These are phyloP conservation scores for Melastoma malabathricum DNA, from an alignment of 345 rosid species.

Conservation along the genomic window DNA sequence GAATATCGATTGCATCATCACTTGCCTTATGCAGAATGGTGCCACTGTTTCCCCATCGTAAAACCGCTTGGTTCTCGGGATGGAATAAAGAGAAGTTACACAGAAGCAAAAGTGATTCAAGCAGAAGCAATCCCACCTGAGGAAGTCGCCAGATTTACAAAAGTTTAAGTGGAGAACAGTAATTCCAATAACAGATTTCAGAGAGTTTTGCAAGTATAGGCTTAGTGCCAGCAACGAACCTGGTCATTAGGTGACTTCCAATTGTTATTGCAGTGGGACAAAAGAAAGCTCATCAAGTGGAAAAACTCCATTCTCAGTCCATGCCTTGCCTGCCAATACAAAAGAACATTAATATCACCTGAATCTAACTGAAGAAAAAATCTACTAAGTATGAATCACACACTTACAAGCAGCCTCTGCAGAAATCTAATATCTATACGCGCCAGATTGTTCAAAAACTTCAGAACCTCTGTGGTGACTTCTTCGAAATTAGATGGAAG, in stretches of 20 bases:
- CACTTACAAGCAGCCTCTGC: conserved; percentile 58
- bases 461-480: conserved; percentile 65
- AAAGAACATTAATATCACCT: not conserved
- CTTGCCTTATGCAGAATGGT: conserved; percentile 77
- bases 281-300: conserved; percentile 66
- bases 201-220: not conserved
- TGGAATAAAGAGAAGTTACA: conserved; percentile 63
- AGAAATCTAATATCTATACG: conserved; percentile 39
- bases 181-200: not conserved
- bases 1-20: not conserved
- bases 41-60: conserved; percentile 72
- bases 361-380: too few species aligned
- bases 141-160: not conserved
- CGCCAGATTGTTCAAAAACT: conserved; percentile 64
- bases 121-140: conserved; percentile 57
- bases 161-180: too few species aligned
- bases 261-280: conserved; percentile 59
- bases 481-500: conserved; percentile 74
- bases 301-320: conserved; percentile 71
- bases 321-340: conserved; percentile 44
- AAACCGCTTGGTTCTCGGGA: conserved; percentile 59
- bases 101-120: conserved; percentile 51
- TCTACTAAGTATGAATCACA: not conserved
- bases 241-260: conserved; percentile 55
- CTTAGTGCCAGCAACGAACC: conserved; percentile 15